Percentiles rank a stretch among this genome's conserved stretches.
These are phyloP conservation scores for Pichia sp. DNA, from an alignment of 1,139 yeast genomes.

Conservation along the genomic window DNA sequence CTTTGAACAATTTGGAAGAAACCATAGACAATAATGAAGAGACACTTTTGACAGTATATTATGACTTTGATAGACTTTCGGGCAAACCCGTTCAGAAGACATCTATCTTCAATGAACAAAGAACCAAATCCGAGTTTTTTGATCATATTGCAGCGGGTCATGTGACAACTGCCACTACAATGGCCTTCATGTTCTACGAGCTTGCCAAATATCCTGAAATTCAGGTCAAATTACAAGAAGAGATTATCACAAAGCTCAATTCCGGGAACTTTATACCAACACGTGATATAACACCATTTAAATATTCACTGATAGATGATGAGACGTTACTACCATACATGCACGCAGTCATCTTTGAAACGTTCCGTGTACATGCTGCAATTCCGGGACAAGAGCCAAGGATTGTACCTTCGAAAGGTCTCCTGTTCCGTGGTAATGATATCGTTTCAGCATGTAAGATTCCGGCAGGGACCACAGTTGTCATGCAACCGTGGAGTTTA, in stretches of 20 bases:
- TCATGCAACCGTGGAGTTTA: constrained; percentile 60
- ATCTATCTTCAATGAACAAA: constrained; percentile 12
- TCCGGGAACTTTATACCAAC: constrained; percentile 6
- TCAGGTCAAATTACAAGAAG: constrained; percentile 39
- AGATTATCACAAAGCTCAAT: constrained; percentile 27
- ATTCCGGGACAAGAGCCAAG: constrained; percentile 76
- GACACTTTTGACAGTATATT: constrained; percentile 21
- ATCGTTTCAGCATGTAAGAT: constrained; percentile 28
- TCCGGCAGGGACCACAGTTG: constrained; percentile 51
- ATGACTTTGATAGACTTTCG: constrained; percentile 15
- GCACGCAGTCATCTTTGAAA: constrained; percentile 53
- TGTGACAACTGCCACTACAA: constrained; percentile 66
- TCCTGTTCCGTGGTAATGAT: constrained; percentile 22
- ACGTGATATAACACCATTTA: constrained; percentile 9
- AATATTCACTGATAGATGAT: constrained; percentile 27
- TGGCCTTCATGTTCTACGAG: constrained; percentile 55
- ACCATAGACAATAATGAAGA: constrained; percentile 26
- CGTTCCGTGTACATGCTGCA: constrained; percentile 56
- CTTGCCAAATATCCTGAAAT: constrained; percentile 41
- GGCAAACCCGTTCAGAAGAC: constrained; percentile 4
- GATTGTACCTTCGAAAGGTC: constrained; percentile 33
- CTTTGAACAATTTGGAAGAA: constrained; percentile 13
- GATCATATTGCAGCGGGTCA: constrained; percentile 65
- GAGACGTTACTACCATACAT: constrained; percentile 45
- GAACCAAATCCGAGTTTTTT: constrained; percentile 38